phyloP scores from a whole-genome alignment of 129 eudicot genomes.

The Chrysanthemum lavandulifolium region DNA sequence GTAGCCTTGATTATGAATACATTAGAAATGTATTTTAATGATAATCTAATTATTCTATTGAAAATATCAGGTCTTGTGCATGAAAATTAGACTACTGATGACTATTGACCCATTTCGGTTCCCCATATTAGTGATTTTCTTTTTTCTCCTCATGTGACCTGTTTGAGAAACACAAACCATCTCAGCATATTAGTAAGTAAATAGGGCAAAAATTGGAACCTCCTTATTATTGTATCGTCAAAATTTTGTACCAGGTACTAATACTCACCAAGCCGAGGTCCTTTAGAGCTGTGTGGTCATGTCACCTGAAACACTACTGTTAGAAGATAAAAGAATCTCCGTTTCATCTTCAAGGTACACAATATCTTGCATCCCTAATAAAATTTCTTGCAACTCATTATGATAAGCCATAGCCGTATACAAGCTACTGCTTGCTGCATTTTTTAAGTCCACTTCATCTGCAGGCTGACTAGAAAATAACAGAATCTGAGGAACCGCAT shows the following conservation, averaged over 20 bases:
- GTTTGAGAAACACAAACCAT: neutral
- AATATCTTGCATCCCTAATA: conserved; percentile 60
- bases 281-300: conserved; percentile 39
- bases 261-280: conserved; percentile 80
- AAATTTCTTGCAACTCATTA: conserved; percentile 41
- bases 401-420: conserved; percentile 38
- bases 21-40: neutral
- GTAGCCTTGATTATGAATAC: neutral
- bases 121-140: neutral
- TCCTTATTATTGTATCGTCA: too few relatives aligned
- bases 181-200: neutral
- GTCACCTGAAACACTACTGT: conserved; percentile 24
- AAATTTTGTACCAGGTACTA: neutral
- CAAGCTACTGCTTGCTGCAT: conserved; percentile 43
- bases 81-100: neutral
- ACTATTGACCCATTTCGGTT: neutral
- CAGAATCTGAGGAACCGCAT: conserved; percentile 70
- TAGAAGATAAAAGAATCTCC: conserved; percentile 53
- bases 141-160: neutral
- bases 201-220: neutral
- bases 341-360: conserved; percentile 45
- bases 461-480: conserved; percentile 55
- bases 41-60: neutral
- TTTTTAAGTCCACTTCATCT: conserved; percentile 35
- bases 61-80: neutral